Percentiles rank a stretch among this genome's conserved stretches.
phyloP scores from a whole-genome alignment of 345 rosid species.

The Eutrema japonicum region DNA sequence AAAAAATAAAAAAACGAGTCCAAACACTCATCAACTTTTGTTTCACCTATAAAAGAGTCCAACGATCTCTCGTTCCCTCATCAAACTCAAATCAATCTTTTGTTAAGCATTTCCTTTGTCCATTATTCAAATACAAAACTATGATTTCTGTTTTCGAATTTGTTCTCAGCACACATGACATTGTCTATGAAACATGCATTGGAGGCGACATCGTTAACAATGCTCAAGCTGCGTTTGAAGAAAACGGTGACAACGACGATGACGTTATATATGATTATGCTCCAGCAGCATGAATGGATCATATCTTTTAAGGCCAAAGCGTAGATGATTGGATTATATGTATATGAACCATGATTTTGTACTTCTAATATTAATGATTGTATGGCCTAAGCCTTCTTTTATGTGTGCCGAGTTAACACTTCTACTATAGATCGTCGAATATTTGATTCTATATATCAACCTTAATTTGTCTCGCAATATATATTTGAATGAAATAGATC shows the following conservation, averaged over 20 bases:
- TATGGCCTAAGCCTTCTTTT: neutral
- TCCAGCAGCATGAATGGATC: constrained; percentile 28
- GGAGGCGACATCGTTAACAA: neutral
- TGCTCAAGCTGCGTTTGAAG: neutral
- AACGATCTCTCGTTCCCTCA: neutral
- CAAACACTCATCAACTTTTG: neutral
- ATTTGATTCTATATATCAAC: neutral
- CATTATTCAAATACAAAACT: neutral
- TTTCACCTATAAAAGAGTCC: constrained; percentile 1
- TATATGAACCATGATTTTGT: neutral
- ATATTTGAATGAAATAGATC: too few relatives aligned
- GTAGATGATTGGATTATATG: neutral
- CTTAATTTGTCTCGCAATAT: neutral
- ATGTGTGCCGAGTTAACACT: neutral
- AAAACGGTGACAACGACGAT: constrained; percentile 22
- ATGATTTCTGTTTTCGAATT: constrained; percentile 7
- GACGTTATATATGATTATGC: constrained; percentile 29
- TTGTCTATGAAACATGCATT: neutral
- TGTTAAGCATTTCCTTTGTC: neutral
- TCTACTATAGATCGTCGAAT: neutral
- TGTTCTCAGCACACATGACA: neutral
- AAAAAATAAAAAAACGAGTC: neutral
- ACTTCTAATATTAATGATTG: neutral
- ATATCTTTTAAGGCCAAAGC: too few relatives aligned
- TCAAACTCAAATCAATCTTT: neutral